Percentiles rank a stretch among this genome's conserved stretches.
Conservation (phyloP, 2,329 filamentous ascomycete genomes). For the Huntiella omanensis region DNA sequence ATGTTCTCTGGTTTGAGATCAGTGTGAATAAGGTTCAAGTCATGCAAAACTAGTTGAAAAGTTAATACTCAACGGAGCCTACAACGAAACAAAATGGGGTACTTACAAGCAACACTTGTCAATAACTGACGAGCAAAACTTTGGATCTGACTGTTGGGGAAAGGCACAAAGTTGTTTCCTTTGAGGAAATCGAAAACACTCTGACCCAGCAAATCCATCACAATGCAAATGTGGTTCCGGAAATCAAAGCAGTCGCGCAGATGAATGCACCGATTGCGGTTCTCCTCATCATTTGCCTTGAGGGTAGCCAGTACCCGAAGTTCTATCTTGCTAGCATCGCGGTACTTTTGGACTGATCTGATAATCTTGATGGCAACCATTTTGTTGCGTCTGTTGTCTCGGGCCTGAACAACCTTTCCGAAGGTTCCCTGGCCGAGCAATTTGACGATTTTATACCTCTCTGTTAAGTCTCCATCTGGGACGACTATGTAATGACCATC, state of each 20-base stretch:
- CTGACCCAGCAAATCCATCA: slow-evolving; percentile 64
- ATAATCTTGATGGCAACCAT: slow-evolving; percentile 93
- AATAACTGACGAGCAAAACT: slow-evolving; percentile 89
- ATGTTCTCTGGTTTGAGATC: slow-evolving; percentile 56
- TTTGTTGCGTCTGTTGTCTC: slow-evolving; percentile 59
- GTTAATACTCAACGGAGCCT: not conserved
- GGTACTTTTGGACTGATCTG: slow-evolving; percentile 92
- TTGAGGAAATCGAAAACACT: slow-evolving; percentile 98
- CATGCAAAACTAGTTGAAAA: slow-evolving; percentile 58
- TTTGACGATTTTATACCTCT: slow-evolving; percentile 76
- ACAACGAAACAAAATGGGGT: not conserved
- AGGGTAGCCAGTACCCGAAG: slow-evolving; percentile 81
- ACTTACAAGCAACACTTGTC: slow-evolving; percentile 93
- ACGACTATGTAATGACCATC: slow-evolving; percentile 94
- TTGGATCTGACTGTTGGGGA: slow-evolving; percentile 96
- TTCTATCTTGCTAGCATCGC: slow-evolving; percentile 89
- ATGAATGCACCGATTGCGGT: slow-evolving; percentile 93
- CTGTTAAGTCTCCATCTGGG: slow-evolving; percentile 67
- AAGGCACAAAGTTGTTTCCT: slow-evolving; percentile 84
- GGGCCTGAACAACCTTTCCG: slow-evolving; percentile 90
- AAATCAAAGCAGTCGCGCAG: slow-evolving; percentile 94
- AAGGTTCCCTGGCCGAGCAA: slow-evolving; percentile 94
- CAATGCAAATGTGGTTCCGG: slow-evolving; percentile 83
- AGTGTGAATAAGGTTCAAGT: slow-evolving; percentile 93
- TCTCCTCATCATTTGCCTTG: slow-evolving; percentile 75